Evolutionary conservation across 1,284 basidiomycete species (phyloP), one percentile per base, ranked within the genome.

Genomic region (Boletus calvinii): DNA sequence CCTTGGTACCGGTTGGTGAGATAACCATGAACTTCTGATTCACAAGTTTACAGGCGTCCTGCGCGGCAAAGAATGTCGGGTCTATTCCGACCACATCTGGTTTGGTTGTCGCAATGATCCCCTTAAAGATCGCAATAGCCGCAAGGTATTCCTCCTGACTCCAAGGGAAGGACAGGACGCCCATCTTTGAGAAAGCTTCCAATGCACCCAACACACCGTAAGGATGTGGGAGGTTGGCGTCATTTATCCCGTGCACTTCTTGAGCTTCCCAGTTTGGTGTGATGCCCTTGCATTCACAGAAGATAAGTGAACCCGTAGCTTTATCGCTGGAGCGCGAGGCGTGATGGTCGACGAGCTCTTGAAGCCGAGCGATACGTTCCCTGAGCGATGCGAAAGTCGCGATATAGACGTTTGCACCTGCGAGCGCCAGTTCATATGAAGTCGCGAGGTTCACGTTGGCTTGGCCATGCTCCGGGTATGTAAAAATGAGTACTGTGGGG

Each of bases 381-480:
- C 11, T 26, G 38, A 59, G 55, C 1, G 56, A 11, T 17, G 26
- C 6, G 8, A 52, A 56, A n/a, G 54, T 52, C 7, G 48, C 44
- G 4, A 56, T 46, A 30, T 18, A n/a, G 12, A 57, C 46, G 7
- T 49, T 46, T 7, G 32, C 38, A 6, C 55, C 57, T 6, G 46
- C 57, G 4, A 45, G 37, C 2, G 52, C 46, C 7, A 57, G 55
- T 12, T 59, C 55, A 3, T 57, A 57, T 12, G 55, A 32, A 30
- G 18, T 57, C 17, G 55, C 56, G 12, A 57, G 57, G 29, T 40
- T 59, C 2, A 50, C 44, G n/a, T 56, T 59, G 38, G 53, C 36
- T 46, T 55, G 46, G 4, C 57, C 57, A 7, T 50, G 35, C 37
- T 57, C 52, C 5, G 57, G 24, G 22, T 38, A 59, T n/a, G 55